Evolutionary conservation across 139 green algal genomes (phyloP).

Genomic region (Chlorella sp.): DNA sequence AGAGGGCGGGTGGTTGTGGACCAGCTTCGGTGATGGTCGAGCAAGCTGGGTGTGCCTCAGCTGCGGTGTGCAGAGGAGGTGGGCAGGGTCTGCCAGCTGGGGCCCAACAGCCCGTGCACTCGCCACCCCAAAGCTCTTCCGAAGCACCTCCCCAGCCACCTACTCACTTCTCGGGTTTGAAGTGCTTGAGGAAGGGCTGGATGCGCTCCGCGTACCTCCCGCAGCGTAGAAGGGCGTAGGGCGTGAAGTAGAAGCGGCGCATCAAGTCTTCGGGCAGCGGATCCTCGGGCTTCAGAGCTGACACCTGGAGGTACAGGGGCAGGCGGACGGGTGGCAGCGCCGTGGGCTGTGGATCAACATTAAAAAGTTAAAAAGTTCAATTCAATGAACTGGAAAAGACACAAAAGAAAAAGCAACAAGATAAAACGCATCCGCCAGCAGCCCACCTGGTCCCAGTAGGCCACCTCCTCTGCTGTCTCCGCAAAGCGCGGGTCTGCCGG

Average conservation of each 20-base stretch:
- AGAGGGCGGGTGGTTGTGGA: neutral
- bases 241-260: constrained; percentile 51
- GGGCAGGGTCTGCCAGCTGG: too few species aligned
- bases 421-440: neutral
- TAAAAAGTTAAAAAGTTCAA: too few species aligned
- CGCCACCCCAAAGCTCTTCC: neutral
- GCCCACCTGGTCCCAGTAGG: constrained; percentile 37
- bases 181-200: constrained; percentile 66
- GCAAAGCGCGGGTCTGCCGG: constrained; percentile 51
- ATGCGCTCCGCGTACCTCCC: constrained; percentile 66
- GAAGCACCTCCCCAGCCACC: neutral
- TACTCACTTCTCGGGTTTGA: constrained; percentile 64
- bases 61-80: too few species aligned
- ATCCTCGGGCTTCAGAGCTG: constrained; percentile 42
- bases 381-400: too few species aligned
- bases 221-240: constrained; percentile 53
- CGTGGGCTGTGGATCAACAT: neutral
- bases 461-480: constrained; percentile 34
- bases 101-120: neutral
- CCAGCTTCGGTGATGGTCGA: neutral
- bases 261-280: constrained; percentile 61
- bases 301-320: constrained; percentile 37
- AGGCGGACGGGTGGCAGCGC: neutral
- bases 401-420: neutral
- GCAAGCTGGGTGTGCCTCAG: too few species aligned